These are phyloP conservation scores for Papilionanthe hybrid DNA, from an alignment of 116 monocot genomes.

Conservation along the genomic window DNA sequence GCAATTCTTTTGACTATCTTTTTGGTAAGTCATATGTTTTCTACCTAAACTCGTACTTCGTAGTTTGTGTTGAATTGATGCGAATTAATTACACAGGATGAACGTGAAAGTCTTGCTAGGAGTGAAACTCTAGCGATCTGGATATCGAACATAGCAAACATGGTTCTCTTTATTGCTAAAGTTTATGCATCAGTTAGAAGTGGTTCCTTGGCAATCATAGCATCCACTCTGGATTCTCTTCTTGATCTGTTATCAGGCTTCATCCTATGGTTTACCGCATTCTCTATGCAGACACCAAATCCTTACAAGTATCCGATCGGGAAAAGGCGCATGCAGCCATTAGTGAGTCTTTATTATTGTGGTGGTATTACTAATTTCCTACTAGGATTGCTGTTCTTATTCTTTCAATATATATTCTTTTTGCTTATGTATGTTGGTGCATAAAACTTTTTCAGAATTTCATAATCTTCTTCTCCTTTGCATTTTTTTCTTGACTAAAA, in stretches of 20 bases:
- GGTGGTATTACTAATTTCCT: neutral
- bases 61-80: conserved; percentile 2
- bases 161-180: conserved; percentile 90
- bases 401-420: neutral
- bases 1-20: neutral
- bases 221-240: conserved; percentile 92
- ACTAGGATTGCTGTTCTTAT: neutral
- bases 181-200: conserved; percentile 91
- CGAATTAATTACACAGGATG: conserved; percentile 8
- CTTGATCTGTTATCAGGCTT: conserved; percentile 95
- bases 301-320: conserved; percentile 95
- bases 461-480: too few relatives aligned
- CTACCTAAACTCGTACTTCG: neutral
- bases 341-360: conserved; percentile 38
- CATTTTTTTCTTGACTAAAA: too few relatives aligned
- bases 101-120: conserved; percentile 44
- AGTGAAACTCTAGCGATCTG: conserved; percentile 72
- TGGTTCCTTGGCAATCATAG: conserved; percentile 88
- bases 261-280: conserved; percentile 94
- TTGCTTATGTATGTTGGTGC: too few relatives aligned
- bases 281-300: conserved; percentile 86
- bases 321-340: conserved; percentile 94
- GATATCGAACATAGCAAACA: conserved; percentile 82
- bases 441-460: too few relatives aligned
- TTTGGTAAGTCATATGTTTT: neutral